phyloP scores from a whole-genome alignment of 2,329 filamentous ascomycete species.

The Ophiosphaerella narmari region DNA sequence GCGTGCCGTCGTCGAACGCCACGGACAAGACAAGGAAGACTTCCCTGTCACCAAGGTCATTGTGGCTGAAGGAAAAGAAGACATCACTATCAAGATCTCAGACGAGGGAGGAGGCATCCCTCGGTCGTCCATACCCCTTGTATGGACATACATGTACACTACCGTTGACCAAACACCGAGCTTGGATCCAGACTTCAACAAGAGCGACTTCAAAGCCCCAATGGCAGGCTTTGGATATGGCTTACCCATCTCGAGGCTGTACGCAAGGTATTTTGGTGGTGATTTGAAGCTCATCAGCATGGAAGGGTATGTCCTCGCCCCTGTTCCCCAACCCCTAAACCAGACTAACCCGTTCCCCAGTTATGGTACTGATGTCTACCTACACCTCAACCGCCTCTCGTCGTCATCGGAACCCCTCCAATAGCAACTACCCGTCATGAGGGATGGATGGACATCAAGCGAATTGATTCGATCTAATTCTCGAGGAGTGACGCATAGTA shows the following conservation, averaged over 20 bases:
- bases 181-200: conserved; percentile 96
- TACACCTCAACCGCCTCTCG: conserved; percentile 93
- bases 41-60: conserved; percentile 98
- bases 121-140: conserved; percentile 86
- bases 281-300: conserved; percentile 98
- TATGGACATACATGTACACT: conserved; percentile 99
- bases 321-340: neutral
- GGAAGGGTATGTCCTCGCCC: conserved; percentile 76
- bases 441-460: conserved; percentile 63
- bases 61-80: conserved; percentile 95
- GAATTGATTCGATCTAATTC: conserved; percentile 36
- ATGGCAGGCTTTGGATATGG: conserved; percentile 99
- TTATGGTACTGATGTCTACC: conserved; percentile 97
- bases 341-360: conserved; percentile 54
- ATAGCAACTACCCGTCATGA: conserved; percentile 90
- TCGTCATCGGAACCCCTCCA: conserved; percentile 95
- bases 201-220: conserved; percentile 98
- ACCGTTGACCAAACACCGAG: conserved; percentile 95
- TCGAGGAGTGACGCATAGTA: conserved; percentile 64
- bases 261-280: conserved; percentile 95
- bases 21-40: conserved; percentile 92
- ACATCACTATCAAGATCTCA: conserved; percentile 98
- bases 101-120: conserved; percentile 97
- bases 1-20: conserved; percentile 92
- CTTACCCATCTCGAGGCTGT: conserved; percentile 88